Percentiles rank a stretch among this genome's conserved stretches.
These are phyloP conservation scores for Cercospora sp. DNA, from an alignment of 2,329 filamentous ascomycete species.

Conservation along the genomic window DNA sequence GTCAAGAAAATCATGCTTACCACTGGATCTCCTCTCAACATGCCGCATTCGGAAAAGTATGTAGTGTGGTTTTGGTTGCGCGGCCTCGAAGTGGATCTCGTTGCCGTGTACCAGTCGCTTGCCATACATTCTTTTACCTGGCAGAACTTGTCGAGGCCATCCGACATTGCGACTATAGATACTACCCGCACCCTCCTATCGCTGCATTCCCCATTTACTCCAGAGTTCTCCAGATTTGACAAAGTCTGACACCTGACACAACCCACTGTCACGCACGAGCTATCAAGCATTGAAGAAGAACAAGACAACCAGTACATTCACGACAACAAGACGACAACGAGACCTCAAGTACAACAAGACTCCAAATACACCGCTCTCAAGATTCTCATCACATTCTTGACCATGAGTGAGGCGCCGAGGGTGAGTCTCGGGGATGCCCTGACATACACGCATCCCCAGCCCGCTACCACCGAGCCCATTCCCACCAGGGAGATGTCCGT, in stretches of 20 bases:
- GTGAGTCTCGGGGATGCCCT: slow-evolving; percentile 1
- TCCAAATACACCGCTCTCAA: not conserved
- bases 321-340: not conserved
- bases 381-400: not conserved
- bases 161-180: not conserved
- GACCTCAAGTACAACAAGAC: not conserved
- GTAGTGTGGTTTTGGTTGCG: not conserved
- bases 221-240: not conserved
- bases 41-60: not conserved
- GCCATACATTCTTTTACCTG: not conserved
- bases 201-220: not conserved
- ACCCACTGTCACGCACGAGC: not conserved
- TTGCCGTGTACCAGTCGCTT: not conserved
- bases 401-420: not conserved
- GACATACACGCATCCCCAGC: not conserved
- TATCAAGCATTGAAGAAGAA: not conserved
- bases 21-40: not conserved
- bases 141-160: not conserved
- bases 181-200: not conserved
- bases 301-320: not conserved
- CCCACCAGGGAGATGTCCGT: not conserved
- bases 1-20: not conserved
- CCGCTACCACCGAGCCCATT: not conserved
- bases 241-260: not conserved
- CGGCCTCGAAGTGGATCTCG: not conserved